phyloP scores from a whole-genome alignment of 176 grass and related monocot species.

The Melocanna baccifera region DNA sequence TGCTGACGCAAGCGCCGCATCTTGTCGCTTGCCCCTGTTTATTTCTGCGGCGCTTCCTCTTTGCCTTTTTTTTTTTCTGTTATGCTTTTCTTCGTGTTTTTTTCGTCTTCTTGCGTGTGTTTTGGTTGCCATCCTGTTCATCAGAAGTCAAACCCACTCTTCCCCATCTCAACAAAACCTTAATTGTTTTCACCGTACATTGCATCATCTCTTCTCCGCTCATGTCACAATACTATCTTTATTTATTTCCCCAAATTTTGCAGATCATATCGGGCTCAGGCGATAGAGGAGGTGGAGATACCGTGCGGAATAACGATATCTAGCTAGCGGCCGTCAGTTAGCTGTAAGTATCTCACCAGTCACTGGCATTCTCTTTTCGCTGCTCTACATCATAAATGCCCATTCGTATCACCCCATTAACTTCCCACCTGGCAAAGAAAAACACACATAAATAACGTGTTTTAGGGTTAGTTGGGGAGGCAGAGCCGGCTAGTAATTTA shows the following conservation, averaged over 20 bases:
- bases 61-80: neutral
- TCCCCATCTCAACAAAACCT: neutral
- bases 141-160: neutral
- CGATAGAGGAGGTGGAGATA: neutral
- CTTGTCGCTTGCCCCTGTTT: neutral
- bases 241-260: neutral
- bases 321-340: neutral
- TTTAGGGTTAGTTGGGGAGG: conserved; percentile 6
- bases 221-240: neutral
- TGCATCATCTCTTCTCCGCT: neutral
- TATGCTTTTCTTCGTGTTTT: neutral
- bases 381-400: neutral
- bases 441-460: neutral
- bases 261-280: neutral
- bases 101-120: neutral
- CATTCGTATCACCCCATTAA: neutral
- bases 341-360: conserved; percentile 6
- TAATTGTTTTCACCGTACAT: neutral
- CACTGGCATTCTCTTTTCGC: neutral
- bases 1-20: neutral
- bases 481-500: neutral
- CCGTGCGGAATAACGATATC: too few relatives aligned
- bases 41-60: neutral
- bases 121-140: neutral
- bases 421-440: neutral